Percentiles rank a stretch among this genome's conserved stretches.
Evolutionary conservation across 768 basidiomycete genomes (phyloP).

Genomic region (Chalciporus pseudorubinellus): DNA sequence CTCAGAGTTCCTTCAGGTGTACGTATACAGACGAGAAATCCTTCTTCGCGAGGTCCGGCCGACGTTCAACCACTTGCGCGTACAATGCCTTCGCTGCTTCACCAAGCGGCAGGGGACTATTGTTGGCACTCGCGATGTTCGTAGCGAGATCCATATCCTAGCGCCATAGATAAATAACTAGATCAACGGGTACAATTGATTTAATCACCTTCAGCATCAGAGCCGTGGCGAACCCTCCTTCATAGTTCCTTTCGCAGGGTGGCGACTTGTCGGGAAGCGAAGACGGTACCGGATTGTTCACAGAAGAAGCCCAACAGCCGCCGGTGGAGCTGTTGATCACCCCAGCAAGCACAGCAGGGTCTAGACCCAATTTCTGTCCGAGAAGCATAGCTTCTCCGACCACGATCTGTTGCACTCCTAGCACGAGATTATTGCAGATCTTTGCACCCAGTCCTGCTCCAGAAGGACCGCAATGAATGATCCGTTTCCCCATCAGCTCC

Average conservation of each 20-base stretch:
- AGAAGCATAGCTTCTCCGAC: conserved; percentile 90
- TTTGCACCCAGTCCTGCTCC: conserved; percentile 85
- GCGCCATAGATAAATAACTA: conserved; percentile 7
- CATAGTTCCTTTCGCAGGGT: conserved; percentile 79
- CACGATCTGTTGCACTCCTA: conserved; percentile 80
- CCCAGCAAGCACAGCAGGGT: conserved; percentile 70
- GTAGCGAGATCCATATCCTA: conserved; percentile 86
- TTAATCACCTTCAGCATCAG: conserved; percentile 75
- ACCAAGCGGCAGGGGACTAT: conserved; percentile 62
- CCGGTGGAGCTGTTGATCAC: conserved; percentile 88
- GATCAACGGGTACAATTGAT: not conserved
- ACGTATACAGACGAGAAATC: conserved; percentile 84
- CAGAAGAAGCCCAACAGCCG: conserved; percentile 77
- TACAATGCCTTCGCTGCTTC: conserved; percentile 65
- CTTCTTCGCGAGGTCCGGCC: conserved; percentile 60
- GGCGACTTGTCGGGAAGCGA: conserved; percentile 70
- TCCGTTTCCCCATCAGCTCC: conserved; percentile 72
- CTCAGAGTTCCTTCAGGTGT: conserved; percentile 42
- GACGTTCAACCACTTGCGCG: conserved; percentile 45
- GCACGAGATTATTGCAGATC: conserved; percentile 83
- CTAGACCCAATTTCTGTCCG: conserved; percentile 76
- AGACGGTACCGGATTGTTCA: conserved; percentile 84
- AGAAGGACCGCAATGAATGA: conserved; percentile 80
- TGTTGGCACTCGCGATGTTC: conserved; percentile 50
- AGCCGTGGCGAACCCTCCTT: conserved; percentile 81